Conservation (phyloP, 148 eudicot genomes). For the Chenopodium berlandieri region DNA sequence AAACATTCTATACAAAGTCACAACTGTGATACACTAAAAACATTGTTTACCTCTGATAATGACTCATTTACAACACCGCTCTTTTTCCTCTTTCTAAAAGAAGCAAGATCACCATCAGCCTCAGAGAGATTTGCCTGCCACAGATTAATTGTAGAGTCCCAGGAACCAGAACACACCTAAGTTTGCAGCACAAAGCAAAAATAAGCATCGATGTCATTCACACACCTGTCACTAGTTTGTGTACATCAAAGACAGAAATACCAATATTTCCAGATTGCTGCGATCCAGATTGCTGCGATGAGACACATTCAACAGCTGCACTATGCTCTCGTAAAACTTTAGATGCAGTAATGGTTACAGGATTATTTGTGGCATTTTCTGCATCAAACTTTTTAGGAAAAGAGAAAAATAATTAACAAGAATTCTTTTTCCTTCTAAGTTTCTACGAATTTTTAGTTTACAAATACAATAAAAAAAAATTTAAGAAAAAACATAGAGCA, state of each 20-base stretch:
- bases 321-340: constrained; percentile 78
- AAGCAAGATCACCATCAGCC: constrained; percentile 46
- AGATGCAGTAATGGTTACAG: constrained; percentile 51
- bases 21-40: neutral
- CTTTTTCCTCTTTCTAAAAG: constrained; percentile 82
- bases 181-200: constrained; percentile 20
- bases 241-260: constrained; percentile 20
- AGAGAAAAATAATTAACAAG: constrained; percentile 1
- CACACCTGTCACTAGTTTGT: neutral
- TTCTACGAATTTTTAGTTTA: neutral
- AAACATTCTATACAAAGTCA: neutral
- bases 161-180: constrained; percentile 91
- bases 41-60: constrained; percentile 58
- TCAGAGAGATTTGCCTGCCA: constrained; percentile 67
- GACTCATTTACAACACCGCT: constrained; percentile 44
- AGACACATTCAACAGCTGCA: constrained; percentile 76
- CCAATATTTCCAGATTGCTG: constrained; percentile 67
- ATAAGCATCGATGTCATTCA: neutral
- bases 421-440: neutral
- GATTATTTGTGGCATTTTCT: constrained; percentile 39
- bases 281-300: constrained; percentile 60
- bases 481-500: neutral
- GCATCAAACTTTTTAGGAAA: constrained; percentile 45
- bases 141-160: constrained; percentile 85
- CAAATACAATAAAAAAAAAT: too few species aligned